Evolutionary conservation across 371 early-diverging fungal species (phyloP).

Genomic region (Dichotomocladium elegans): DNA sequence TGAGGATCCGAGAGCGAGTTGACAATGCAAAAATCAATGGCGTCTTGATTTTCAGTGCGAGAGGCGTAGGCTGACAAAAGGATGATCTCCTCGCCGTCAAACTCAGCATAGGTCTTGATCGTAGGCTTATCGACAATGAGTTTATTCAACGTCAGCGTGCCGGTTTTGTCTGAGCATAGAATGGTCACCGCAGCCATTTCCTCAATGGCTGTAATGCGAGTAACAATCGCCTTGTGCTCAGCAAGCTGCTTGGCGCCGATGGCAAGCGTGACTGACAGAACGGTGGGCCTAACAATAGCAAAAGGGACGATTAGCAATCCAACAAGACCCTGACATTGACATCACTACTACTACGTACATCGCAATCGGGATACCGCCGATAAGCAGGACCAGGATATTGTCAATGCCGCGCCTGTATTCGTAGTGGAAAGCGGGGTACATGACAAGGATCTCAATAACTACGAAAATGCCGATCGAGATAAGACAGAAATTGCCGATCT

Average conservation of each 20-base stretch:
- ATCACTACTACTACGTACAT: conserved; percentile 48
- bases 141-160: conserved; percentile 92
- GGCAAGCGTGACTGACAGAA: conserved; percentile 89
- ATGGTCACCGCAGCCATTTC: conserved; percentile 91
- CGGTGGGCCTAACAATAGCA: conserved; percentile 53
- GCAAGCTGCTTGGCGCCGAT: conserved; percentile 93
- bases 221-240: conserved; percentile 87
- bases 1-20: conserved; percentile 55
- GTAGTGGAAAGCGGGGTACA: conserved; percentile 75
- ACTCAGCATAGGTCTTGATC: conserved; percentile 58
- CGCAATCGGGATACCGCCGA: conserved; percentile 78
- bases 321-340: background rate
- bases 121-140: conserved; percentile 68
- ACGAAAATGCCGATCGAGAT: conserved; percentile 63
- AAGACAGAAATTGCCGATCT: conserved; percentile 87
- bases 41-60: conserved; percentile 68
- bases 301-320: no score
- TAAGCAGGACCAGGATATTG: conserved; percentile 70
- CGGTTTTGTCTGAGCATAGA: conserved; percentile 96
- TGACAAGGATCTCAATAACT: conserved; percentile 75
- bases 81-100: conserved; percentile 54
- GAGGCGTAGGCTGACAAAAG: conserved; percentile 64
- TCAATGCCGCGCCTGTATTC: conserved; percentile 65
- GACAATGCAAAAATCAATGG: conserved; percentile 72
- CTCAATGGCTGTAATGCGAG: conserved; percentile 84